These are phyloP conservation scores for Lonicera japonica DNA, from an alignment of 129 eudicot species.

Conservation along the genomic window DNA sequence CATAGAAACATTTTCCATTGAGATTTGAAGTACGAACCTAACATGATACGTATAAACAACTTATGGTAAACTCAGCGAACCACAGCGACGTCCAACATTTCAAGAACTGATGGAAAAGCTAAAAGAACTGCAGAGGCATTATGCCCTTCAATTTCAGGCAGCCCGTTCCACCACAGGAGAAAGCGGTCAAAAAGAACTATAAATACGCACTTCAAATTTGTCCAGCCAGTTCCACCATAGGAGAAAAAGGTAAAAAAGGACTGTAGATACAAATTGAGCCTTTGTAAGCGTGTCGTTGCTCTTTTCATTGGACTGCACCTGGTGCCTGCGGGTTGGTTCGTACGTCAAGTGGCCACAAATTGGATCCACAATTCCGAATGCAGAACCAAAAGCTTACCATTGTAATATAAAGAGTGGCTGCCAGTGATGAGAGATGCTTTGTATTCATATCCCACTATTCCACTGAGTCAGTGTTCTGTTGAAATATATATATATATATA, in stretches of 20 bases:
- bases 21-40: neutral
- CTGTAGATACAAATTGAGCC: neutral
- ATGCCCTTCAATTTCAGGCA: constrained; percentile 31
- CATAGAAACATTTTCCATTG: neutral
- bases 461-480: neutral
- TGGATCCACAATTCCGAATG: neutral
- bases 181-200: constrained; percentile 19
- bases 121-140: constrained; percentile 33
- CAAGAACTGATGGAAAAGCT: constrained; percentile 48
- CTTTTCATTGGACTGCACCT: neutral
- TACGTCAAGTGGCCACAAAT: neutral
- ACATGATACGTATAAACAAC: neutral
- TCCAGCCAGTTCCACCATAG: constrained; percentile 25
- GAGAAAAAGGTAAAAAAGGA: constrained; percentile 22
- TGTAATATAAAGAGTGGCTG: neutral
- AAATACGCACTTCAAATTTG: constrained; percentile 28
- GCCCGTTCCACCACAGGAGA: constrained; percentile 26
- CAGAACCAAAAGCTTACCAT: neutral
- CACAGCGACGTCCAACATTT: constrained; percentile 42
- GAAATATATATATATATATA: neutral
- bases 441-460: no score
- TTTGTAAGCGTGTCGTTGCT: neutral
- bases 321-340: neutral
- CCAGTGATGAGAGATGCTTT: neutral
- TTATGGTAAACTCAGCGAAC: constrained; percentile 28